Evolutionary conservation across 176 grass and related monocot genomes (phyloP).

Genomic region (Carex kokanica): DNA sequence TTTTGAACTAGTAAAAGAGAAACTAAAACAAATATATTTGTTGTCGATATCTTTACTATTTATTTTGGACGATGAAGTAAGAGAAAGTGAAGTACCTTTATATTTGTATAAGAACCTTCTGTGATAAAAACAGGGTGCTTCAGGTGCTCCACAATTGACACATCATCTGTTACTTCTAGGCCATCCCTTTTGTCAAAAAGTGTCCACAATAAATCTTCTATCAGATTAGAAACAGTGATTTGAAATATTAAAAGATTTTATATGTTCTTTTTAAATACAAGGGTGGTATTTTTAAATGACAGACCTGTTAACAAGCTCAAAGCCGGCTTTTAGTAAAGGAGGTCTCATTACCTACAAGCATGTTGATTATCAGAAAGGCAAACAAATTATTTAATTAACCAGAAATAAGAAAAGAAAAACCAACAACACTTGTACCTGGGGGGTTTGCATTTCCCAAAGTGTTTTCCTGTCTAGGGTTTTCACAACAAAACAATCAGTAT

Average conservation of each 20-base stretch:
- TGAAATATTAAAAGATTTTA: not conserved
- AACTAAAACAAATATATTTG: not conserved
- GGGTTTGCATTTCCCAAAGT: conserved; percentile 99
- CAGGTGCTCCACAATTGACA: conserved; percentile 90
- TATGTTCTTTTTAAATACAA: not conserved
- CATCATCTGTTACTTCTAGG: conserved; percentile 93
- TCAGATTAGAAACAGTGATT: not conserved
- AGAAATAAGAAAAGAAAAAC: conserved; percentile 11
- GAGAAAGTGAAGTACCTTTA: conserved; percentile 55
- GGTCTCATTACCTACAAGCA: conserved; percentile 77
- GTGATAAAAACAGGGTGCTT: conserved; percentile 92
- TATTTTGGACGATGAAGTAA: not conserved
- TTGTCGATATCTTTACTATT: not conserved
- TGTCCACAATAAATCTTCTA: not conserved
- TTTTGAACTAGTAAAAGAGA: not conserved
- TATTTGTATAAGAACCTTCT: conserved; percentile 93
- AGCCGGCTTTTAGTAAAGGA: conserved; percentile 67
- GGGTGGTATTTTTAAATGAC: not conserved
- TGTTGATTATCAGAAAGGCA: not conserved
- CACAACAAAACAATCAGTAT: conserved; percentile 69
- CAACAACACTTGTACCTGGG: conserved; percentile 48
- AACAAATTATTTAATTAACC: conserved; percentile 16
- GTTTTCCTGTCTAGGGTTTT: conserved; percentile 96
- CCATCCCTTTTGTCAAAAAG: conserved; percentile 43
- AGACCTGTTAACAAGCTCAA: conserved; percentile 88